phyloP scores from a whole-genome alignment of 148 eudicot genomes.

The Oxyria digyna region DNA sequence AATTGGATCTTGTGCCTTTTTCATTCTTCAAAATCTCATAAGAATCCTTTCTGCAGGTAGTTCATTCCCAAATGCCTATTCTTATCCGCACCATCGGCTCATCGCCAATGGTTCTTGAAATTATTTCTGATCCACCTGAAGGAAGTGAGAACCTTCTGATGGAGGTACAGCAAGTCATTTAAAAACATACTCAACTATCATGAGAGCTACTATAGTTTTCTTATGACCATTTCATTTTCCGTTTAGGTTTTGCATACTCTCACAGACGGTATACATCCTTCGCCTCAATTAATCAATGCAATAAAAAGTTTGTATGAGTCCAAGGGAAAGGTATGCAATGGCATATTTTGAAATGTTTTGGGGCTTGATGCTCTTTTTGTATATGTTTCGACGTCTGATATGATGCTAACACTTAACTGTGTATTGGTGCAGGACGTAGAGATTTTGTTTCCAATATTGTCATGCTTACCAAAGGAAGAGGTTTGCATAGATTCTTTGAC shows the following conservation, averaged over 20 bases:
- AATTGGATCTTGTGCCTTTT: not conserved
- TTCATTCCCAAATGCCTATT: constrained; percentile 73
- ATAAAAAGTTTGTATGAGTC: constrained; percentile 58
- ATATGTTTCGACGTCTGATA: constrained; percentile 1
- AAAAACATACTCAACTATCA: constrained; percentile 6
- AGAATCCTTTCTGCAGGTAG: constrained; percentile 35
- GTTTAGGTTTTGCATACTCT: constrained; percentile 79
- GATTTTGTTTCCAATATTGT: constrained; percentile 65
- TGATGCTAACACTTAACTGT: constrained; percentile 13
- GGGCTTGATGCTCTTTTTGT: not conserved
- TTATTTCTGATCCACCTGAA: constrained; percentile 73
- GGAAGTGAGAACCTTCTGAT: constrained; percentile 66
- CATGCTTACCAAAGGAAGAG: constrained; percentile 81
- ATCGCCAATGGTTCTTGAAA: constrained; percentile 68
- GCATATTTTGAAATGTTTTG: not conserved
- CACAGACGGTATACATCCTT: constrained; percentile 79
- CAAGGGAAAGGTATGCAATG: constrained; percentile 40
- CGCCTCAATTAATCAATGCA: constrained; percentile 52
- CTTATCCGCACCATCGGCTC: constrained; percentile 91
- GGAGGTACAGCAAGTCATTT: constrained; percentile 34
- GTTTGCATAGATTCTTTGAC: constrained; percentile 17
- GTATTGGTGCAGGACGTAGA: constrained; percentile 59
- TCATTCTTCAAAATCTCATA: not conserved
- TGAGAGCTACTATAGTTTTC: not conserved
- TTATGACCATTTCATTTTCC: constrained; percentile 6